Percentiles rank a stretch among this genome's conserved stretches.
These are phyloP conservation scores for Thelonectria discophora DNA, from an alignment of 2,329 filamentous ascomycete species.

Conservation along the genomic window DNA sequence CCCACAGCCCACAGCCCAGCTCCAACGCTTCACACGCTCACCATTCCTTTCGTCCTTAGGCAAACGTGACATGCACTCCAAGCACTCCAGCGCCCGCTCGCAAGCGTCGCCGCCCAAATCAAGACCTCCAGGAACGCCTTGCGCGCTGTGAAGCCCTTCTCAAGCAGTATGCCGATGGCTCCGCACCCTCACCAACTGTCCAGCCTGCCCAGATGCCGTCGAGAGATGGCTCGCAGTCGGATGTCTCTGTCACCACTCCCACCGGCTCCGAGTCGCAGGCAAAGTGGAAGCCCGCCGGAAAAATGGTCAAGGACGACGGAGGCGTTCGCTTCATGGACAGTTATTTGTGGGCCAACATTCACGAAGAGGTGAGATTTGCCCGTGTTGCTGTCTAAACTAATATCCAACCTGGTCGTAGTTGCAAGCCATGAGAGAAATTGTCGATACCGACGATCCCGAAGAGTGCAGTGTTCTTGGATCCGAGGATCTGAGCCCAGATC, in stretches of 20 bases:
- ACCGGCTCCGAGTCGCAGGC: conserved; percentile 44
- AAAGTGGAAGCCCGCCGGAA: conserved; percentile 58
- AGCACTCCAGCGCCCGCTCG: conserved; percentile 68
- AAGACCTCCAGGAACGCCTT: conserved; percentile 68
- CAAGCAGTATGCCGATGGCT: conserved; percentile 62
- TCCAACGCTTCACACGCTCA: conserved; percentile 21
- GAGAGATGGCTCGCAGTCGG: conserved; percentile 35
- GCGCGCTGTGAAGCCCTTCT: conserved; percentile 67
- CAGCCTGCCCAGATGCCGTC: conserved; percentile 32
- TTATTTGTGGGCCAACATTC: conserved; percentile 61
- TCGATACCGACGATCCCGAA: conserved; percentile 59
- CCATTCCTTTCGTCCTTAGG: conserved; percentile 48
- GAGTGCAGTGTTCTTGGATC: conserved; percentile 60
- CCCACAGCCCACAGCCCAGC: neutral
- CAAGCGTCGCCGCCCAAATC: conserved; percentile 67
- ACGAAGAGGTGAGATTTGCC: conserved; percentile 61
- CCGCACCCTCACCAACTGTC: conserved; percentile 39
- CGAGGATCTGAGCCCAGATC: conserved; percentile 60
- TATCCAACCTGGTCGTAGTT: conserved; percentile 49
- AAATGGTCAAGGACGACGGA: conserved; percentile 64
- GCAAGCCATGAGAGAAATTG: conserved; percentile 66
- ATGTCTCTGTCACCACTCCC: conserved; percentile 41
- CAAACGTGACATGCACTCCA: conserved; percentile 67
- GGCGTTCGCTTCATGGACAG: conserved; percentile 67
- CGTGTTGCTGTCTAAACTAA: conserved; percentile 57